These are phyloP conservation scores for Pythium graminicola DNA, from an alignment of 352 stramenopile genomes.

Conservation along the genomic window DNA sequence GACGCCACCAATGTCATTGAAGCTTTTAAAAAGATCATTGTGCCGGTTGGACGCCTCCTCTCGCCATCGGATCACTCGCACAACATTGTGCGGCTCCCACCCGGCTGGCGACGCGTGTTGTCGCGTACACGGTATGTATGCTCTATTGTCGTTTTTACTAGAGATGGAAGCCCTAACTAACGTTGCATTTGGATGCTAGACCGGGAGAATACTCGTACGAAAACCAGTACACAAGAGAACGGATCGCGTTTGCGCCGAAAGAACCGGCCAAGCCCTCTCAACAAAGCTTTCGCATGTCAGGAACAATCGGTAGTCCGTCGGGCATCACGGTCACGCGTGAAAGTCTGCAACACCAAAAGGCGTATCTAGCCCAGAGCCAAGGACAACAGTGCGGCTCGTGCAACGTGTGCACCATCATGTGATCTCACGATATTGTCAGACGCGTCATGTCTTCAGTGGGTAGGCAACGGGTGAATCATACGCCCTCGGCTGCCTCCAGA, in stretches of 20 bases:
- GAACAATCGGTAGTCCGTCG: constrained; percentile 27
- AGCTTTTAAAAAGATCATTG: constrained; percentile 85
- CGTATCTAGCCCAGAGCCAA: constrained; percentile 64
- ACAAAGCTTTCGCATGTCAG: constrained; percentile 59
- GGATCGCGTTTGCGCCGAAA: constrained; percentile 82
- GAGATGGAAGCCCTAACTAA: background rate
- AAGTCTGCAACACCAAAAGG: constrained; percentile 84
- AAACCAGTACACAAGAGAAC: constrained; percentile 86
- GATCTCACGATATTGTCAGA: too few relatives aligned
- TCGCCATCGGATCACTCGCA: constrained; percentile 47
- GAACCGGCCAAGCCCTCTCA: constrained; percentile 81
- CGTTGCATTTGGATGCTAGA: constrained; percentile 19
- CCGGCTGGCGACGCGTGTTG: constrained; percentile 70
- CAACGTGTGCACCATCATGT: constrained; percentile 55
- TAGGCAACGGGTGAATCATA: background rate
- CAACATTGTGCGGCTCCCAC: constrained; percentile 61
- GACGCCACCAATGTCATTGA: constrained; percentile 84
- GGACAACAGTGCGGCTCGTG: constrained; percentile 59
- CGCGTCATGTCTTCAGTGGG: background rate
- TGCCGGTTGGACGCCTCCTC: constrained; percentile 70
- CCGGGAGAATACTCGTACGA: constrained; percentile 84
- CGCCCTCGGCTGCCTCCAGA: background rate
- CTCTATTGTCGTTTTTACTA: background rate
- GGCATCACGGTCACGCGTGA: constrained; percentile 73
- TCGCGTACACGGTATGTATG: constrained; percentile 50